Evolutionary conservation across 2,329 filamentous ascomycete genomes (phyloP), one percentile per base, ranked within the genome.

Genomic region (Fusarium chaquense): DNA sequence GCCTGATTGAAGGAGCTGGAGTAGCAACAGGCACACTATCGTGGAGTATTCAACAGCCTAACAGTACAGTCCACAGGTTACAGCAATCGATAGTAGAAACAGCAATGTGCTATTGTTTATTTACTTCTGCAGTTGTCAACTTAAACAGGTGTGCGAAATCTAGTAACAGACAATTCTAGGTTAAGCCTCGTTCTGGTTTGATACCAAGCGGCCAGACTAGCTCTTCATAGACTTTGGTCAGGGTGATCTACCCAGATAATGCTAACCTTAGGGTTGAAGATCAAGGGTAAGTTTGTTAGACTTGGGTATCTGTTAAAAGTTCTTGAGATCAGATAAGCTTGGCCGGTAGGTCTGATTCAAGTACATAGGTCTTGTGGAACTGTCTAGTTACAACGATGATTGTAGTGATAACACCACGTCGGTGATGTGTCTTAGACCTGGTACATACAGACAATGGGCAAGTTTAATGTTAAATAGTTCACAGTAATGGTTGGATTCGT

Each of bases 101-200:
- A 28, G n/a, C 9, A 22, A 16, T 16, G 3, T 9, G 2, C 13
- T 2, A 7, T 0, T 40, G 12, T 40, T 8, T 2, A n/a, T 7
- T 20, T 13, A 24, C 20, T 41, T 24, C 12, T 24, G 4, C 20
- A 22, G 15, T 20, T 13, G 6, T 22, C 6, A 22, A 40, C 20
- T 24, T 18, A 3, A 12, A 1, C 10, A n/a, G n/a, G 9, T 24
- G 7, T 18, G 16, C 12, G 16, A 7, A 28, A 18, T 28, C 16
- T 9, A n/a, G 24, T 7, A 44, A 15, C 20, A 8, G 5, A 41
- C 13, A 41, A 8, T 11, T 20, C 13, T 41, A 22, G 1, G 22
- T 41, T 16, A 13, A 22, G 7, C 40, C 13, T 7, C 20, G 20
- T 24, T 41, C 13, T 13, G 20, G 9, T 13, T 22, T 16, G 6